These are phyloP conservation scores for Tetraselmis striata DNA, from an alignment of 139 green algal genomes.

Conservation along the genomic window DNA sequence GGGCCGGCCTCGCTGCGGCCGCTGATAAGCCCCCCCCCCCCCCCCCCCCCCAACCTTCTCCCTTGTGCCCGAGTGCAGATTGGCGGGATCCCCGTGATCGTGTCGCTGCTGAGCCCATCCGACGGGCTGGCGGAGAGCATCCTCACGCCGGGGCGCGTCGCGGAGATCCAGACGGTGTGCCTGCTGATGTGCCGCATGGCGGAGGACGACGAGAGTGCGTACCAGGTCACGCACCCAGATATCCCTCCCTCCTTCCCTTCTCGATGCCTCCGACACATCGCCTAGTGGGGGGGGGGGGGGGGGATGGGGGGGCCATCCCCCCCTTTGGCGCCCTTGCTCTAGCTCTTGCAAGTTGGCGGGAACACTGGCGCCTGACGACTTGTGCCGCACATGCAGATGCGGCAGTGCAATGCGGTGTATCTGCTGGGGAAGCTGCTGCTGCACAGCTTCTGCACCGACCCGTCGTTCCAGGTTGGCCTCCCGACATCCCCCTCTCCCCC, in stretches of 20 bases:
- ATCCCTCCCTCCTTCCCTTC: too few species aligned
- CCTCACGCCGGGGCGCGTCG: neutral
- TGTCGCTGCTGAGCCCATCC: conserved; percentile 17
- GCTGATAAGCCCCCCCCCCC: too few species aligned
- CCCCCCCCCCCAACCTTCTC: conserved; percentile 1
- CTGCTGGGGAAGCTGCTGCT: conserved; percentile 45
- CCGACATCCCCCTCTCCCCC: neutral
- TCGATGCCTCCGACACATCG: too few species aligned
- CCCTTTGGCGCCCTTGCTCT: too few species aligned
- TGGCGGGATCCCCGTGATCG: conserved; percentile 35
- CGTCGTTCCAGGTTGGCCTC: neutral
- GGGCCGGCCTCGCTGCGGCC: too few species aligned
- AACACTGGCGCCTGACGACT: too few species aligned
- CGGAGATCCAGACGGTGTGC: conserved; percentile 31
- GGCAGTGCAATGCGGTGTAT: conserved; percentile 36
- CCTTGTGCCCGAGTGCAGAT: conserved; percentile 14
- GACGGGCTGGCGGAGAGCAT: neutral
- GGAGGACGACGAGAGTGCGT: conserved; percentile 36
- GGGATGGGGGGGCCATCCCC: too few species aligned
- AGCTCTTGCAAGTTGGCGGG: too few species aligned
- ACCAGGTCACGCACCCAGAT: too few species aligned
- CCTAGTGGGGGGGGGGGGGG: too few species aligned
- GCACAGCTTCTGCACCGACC: conserved; percentile 2
- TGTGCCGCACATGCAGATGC: too few species aligned
- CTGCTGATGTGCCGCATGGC: conserved; percentile 30